Percentiles rank a stretch among this genome's conserved stretches.
Conservation (phyloP, 73 alveolate species). For the Breviolum minutum region DNA sequence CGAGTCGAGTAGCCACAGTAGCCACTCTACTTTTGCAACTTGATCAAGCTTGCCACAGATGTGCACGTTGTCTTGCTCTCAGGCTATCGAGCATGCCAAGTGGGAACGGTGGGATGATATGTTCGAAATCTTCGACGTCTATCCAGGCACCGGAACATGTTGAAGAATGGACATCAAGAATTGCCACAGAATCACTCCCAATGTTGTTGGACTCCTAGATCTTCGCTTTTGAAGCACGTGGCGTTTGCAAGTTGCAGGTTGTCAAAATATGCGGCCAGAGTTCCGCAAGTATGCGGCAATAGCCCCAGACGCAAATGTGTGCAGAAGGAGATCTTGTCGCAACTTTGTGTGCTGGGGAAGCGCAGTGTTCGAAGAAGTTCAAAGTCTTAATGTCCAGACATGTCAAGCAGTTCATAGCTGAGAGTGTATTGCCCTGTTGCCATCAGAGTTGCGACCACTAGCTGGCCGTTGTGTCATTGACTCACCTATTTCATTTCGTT, state of each 20-base stretch:
- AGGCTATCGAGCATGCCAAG: slow-evolving; percentile 94
- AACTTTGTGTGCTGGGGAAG: too few species aligned
- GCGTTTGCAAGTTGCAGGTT: slow-evolving; percentile 14
- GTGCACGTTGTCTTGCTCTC: neutral
- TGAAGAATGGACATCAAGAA: neutral
- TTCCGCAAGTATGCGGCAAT: slow-evolving; percentile 24
- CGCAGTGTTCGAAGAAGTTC: too few species aligned
- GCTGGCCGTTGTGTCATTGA: too few species aligned
- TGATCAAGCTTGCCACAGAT: neutral
- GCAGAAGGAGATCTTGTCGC: too few species aligned
- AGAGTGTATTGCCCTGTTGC: too few species aligned
- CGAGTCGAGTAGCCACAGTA: too few species aligned
- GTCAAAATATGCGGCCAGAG: slow-evolving; percentile 90
- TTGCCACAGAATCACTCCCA: too few species aligned
- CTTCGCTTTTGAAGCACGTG: neutral
- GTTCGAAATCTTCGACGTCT: slow-evolving; percentile 78
- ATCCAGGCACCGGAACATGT: slow-evolving; percentile 28
- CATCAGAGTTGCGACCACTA: too few species aligned
- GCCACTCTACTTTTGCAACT: too few species aligned
- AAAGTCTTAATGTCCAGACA: too few species aligned
- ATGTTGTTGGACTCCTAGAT: neutral
- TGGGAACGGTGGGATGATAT: slow-evolving; percentile 93
- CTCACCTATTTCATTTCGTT: too few species aligned
- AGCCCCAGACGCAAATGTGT: neutral
- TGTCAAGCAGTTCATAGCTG: too few species aligned